A percentile compares a stretch with the other conserved stretches of the same genome.
Conservation (phyloP, 495 filamentous ascomycete genomes). For the Xylaria sp. region DNA sequence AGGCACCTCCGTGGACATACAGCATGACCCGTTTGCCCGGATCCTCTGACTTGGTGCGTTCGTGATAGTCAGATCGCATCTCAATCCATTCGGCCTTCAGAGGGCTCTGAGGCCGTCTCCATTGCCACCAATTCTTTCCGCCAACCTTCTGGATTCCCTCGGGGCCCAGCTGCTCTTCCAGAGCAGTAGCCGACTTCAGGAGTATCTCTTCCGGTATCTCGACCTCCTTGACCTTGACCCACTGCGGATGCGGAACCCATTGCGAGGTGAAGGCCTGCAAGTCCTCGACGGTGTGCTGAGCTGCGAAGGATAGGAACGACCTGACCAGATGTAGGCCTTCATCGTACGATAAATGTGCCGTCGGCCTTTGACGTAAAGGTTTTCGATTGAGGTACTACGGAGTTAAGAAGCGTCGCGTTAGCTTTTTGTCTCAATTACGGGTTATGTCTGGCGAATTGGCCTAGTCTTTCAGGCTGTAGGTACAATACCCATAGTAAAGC, state of each 20-base stretch:
- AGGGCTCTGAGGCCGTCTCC: conserved; percentile 68
- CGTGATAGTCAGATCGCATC: conserved; percentile 82
- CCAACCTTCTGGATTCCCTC: conserved; percentile 77
- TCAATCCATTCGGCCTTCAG: conserved; percentile 93
- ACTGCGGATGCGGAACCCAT: conserved; percentile 87
- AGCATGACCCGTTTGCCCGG: conserved; percentile 81
- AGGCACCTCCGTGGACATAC: conserved; percentile 83
- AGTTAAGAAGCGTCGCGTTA: conserved; percentile 26
- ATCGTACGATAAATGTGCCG: conserved; percentile 88
- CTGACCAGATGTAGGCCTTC: conserved; percentile 90
- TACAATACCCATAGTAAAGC: not conserved
- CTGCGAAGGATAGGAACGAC: conserved; percentile 80
- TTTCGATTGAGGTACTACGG: conserved; percentile 82
- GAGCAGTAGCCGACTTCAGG: conserved; percentile 62
- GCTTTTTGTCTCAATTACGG: conserved; percentile 20
- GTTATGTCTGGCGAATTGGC: not conserved
- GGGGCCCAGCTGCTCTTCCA: conserved; percentile 76
- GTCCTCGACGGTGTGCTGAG: conserved; percentile 89
- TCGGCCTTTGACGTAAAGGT: conserved; percentile 75
- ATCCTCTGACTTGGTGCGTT: conserved; percentile 65
- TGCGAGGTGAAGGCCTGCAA: conserved; percentile 88
- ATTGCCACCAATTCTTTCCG: conserved; percentile 92
- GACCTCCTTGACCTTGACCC: conserved; percentile 81
- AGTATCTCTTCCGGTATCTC: conserved; percentile 69
- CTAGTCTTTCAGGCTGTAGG: not conserved